Evolutionary conservation across 495 filamentous ascomycete genomes (phyloP), one percentile per base, ranked within the genome.

Genomic region (Trichocladium antarcticum): DNA sequence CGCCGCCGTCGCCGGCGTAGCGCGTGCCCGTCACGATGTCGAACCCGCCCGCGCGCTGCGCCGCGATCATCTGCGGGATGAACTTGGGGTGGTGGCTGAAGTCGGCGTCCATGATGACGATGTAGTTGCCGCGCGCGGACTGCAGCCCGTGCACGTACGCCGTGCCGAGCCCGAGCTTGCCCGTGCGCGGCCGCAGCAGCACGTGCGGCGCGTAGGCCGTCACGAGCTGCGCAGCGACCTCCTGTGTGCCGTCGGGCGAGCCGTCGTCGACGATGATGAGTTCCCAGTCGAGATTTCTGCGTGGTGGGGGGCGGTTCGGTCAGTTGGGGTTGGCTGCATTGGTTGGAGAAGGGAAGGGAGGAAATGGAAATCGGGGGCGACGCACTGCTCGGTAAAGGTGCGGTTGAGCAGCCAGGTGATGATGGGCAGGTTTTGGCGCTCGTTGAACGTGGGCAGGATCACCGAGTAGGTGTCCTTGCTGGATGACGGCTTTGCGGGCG

Each of bases 41-140:
- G 69, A 85, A 92, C 66, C 85, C 78, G 54, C 68, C 73, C 19
- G 61, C 64, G 67, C 74, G 73, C 68, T 90, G 87, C 58, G 76
- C 78, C 45, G 70, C 68, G 52, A 95, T 86, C 87, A 95, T 93
- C 58, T 82, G 71, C 47, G 85, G 79, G 62, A 96, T 87, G 75
- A 94, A 96, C 72, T 94, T 94, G 60, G 89, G 89, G 70, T 98
- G 92, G 74, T 98, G 93, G 61, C 80, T 85, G 79, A 98, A 98
- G 68, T 98, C 92, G 67, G 92, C 92, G 73, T 98, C 92, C 92
- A 98, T 97, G 75, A 98, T 98, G 73, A 98, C 86, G 50, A 98
- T 83, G 66, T 79, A 97, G 74, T 89, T 95, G 54, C 92, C 92
- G 19, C 80, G 86, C 31, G 74, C 82, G 62, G 81, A 95, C 60